Evolutionary conservation across 345 rosid genomes (phyloP).

Genomic region (Arabis alpina): DNA sequence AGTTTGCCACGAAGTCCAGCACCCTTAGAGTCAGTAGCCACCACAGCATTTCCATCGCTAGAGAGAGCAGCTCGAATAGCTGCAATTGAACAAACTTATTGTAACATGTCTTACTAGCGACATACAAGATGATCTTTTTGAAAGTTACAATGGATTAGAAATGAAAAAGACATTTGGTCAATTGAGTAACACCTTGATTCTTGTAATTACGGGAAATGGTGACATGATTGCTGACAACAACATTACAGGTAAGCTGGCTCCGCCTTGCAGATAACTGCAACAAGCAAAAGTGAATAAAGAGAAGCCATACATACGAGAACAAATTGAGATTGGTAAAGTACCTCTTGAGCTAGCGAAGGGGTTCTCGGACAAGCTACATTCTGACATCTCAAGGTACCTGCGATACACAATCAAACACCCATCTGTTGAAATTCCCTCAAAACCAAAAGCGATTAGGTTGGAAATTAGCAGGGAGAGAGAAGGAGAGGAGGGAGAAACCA

Average conservation of each 20-base stretch:
- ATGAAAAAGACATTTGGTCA: neutral
- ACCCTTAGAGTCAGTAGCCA: slow-evolving; percentile 42
- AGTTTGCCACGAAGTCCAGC: slow-evolving; percentile 76
- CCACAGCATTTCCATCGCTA: slow-evolving; percentile 41
- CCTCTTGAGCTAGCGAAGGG: slow-evolving; percentile 34
- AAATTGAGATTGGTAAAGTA: neutral
- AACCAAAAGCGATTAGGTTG: too few species aligned
- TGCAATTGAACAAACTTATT: slow-evolving; percentile 19
- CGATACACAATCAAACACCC: neutral
- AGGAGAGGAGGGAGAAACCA: too few species aligned
- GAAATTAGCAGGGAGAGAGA: too few species aligned
- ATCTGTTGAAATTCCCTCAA: neutral
- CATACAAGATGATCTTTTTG: neutral
- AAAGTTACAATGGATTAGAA: too few species aligned
- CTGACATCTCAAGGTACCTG: slow-evolving; percentile 38
- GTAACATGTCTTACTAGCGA: too few species aligned
- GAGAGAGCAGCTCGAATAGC: slow-evolving; percentile 68
- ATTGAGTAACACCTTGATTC: slow-evolving; percentile 35
- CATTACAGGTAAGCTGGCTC: slow-evolving; percentile 42
- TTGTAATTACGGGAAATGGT: slow-evolving; percentile 20
- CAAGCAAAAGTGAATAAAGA: slow-evolving; percentile 4
- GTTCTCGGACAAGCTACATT: slow-evolving; percentile 32
- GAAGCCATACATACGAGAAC: neutral
- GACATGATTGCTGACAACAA: slow-evolving; percentile 22
- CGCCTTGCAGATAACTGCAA: slow-evolving; percentile 28